Evolutionary conservation across 306 rosid genomes (phyloP).

Genomic region (Inga oerstediana): DNA sequence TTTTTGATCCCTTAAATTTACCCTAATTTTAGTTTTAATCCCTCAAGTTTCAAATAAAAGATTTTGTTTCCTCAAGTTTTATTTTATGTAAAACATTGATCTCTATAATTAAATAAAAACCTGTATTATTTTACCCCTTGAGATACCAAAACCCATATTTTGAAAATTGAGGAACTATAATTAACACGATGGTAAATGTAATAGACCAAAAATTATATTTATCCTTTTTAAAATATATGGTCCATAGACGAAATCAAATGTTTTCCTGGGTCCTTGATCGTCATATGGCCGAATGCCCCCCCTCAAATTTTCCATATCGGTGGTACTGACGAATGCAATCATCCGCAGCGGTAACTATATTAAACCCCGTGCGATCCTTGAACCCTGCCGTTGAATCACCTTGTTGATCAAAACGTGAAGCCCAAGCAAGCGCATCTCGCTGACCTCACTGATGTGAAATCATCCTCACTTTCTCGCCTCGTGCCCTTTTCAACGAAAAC

Average conservation of each 20-base stretch:
- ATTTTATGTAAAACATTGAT: no score
- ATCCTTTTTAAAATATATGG: not conserved
- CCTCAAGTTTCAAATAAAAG: no score
- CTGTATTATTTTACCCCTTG: no score
- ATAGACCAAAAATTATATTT: no score
- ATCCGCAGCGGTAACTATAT: not conserved
- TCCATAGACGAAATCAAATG: not conserved
- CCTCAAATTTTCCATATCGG: not conserved
- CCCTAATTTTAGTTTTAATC: no score
- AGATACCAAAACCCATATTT: no score
- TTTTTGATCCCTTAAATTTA: no score
- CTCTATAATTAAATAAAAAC: no score
- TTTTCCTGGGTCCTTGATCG: not conserved
- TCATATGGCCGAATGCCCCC: not conserved
- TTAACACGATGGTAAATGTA: no score
- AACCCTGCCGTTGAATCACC: not conserved
- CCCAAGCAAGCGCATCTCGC: not conserved
- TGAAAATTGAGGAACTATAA: no score
- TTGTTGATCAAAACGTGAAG: not conserved
- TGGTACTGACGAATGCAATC: not conserved
- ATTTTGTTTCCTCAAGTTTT: accelerated
- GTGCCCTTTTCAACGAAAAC: not conserved
- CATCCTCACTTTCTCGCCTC: not conserved
- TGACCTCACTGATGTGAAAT: not conserved
- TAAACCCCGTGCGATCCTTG: not conserved